phyloP scores from a whole-genome alignment of 2,329 filamentous ascomycete species.

The Colletotrichum zoysiae region DNA sequence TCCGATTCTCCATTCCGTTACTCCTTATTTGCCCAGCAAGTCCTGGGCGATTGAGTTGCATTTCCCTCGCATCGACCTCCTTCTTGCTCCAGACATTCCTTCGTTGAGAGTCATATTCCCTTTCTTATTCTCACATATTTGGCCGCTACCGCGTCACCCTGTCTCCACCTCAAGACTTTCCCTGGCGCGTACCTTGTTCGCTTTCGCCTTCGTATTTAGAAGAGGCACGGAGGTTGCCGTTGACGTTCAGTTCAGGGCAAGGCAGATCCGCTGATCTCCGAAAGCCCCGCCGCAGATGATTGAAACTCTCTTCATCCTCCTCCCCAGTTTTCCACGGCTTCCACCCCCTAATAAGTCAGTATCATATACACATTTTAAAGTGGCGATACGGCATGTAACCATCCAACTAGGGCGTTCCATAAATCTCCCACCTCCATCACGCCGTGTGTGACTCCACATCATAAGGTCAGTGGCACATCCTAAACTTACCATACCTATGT shows the following conservation, averaged over 20 bases:
- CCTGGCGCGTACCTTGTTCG: conserved; percentile 6
- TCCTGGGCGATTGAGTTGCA: conserved; percentile 14
- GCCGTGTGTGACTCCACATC: conserved; percentile 15
- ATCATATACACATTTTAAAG: not conserved
- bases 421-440: conserved; percentile 16
- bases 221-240: not conserved
- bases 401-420: conserved; percentile 7
- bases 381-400: conserved; percentile 33
- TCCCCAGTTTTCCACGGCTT: not conserved
- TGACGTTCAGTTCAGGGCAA: conserved; percentile 25
- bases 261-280: conserved; percentile 38
- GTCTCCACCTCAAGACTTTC: conserved; percentile 17
- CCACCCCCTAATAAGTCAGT: not conserved
- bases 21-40: conserved; percentile 18
- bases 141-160: conserved; percentile 8
- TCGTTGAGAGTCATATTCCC: not conserved
- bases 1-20: not conserved
- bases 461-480: conserved; percentile 16
- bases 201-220: conserved; percentile 10
- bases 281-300: conserved; percentile 13
- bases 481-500: no score
- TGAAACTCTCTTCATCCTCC: not conserved
- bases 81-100: conserved; percentile 8
- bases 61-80: conserved; percentile 1
- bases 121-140: not conserved